Evolutionary conservation across 768 basidiomycete species (phyloP).

Genomic region (Mycena rebaudengoi): DNA sequence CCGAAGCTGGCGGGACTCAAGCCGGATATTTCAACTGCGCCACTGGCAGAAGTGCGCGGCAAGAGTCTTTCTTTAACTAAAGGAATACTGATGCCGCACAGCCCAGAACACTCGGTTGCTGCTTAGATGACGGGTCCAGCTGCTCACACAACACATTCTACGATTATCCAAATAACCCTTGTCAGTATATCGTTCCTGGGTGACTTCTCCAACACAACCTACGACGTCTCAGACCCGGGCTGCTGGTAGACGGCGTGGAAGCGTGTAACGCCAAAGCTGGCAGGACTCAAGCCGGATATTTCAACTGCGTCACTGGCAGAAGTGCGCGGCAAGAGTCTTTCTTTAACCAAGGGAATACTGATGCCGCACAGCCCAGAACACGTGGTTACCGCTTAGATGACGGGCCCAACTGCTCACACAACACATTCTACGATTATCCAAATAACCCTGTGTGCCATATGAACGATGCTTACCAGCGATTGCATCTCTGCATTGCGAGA

Average conservation of each 20-base stretch:
- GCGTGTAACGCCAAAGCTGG: conserved; percentile 57
- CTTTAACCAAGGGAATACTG: not conserved
- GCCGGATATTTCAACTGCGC: conserved; percentile 53
- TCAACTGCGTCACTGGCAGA: conserved; percentile 59
- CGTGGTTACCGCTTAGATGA: conserved; percentile 72
- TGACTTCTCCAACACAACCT: not conserved
- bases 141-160: conserved; percentile 73
- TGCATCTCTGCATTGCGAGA: no score
- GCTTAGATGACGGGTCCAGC: conserved; percentile 73
- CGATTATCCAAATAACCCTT: no score
- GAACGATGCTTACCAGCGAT: no score
- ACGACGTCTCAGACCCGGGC: conserved; percentile 15
- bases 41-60: conserved; percentile 56
- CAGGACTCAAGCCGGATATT: conserved; percentile 54
- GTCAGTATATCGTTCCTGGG: no score
- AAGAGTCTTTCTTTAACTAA: not conserved
- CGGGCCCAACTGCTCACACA: conserved; percentile 72
- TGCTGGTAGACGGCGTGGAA: conserved; percentile 52
- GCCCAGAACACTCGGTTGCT: conserved; percentile 66
- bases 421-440: conserved; percentile 67
- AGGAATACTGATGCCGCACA: conserved; percentile 22
- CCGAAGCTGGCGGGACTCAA: conserved; percentile 56
- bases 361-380: conserved; percentile 53
- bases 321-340: conserved; percentile 33
- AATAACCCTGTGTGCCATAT: no score